Evolutionary conservation across 1,284 basidiomycete genomes (phyloP), one percentile per base, ranked within the genome.

Genomic region (Austroboletus niveus): DNA sequence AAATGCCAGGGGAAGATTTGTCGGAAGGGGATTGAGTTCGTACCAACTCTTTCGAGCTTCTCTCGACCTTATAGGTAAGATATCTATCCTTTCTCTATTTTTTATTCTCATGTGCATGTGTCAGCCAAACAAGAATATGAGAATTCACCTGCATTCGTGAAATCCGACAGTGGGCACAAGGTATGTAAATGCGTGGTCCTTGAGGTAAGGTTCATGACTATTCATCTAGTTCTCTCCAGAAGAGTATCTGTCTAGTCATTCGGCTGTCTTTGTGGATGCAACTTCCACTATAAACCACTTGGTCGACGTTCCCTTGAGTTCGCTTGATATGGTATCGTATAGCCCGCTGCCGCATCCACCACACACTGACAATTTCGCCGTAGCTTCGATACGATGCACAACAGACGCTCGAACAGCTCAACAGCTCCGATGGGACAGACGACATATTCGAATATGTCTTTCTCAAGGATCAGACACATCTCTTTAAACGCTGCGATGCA

Each of bases 41-140:
- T 94, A 94, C 69, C 93, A 94, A 66, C 72, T 94, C 32, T 93
- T 94, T 70, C 82, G 87, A 54, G 90, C 87, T 44, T 83, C 83
- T 4, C 66, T 95, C 54, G 89, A 92, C 62, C 87, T 92, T 64
- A 67, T 94, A 29, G 78, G 88, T 90, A 60, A 56, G 82, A 10
- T 30, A 8, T 45, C 42, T 46, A 29, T 31, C 9, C 42, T 41
- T 30, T 17, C 6, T 48, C 12, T 9, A 45, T 34, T 35, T n/a
- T 36, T 1, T 8, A 20, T 49, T 43, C 47, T 64, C 9, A 62
- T 39, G 54, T 9, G 24, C 27, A 43, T 41, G 42, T 40, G 27
- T 11, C 54, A 92, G 90, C 85, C 2, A 82, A 83, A 59, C 85
- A 87, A 57, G 81, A 92, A 56, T 91, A 90, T 53, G 69, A 66